Evolutionary conservation across 2,329 filamentous ascomycete species (phyloP).

Genomic region (Epichloe uncinata): DNA sequence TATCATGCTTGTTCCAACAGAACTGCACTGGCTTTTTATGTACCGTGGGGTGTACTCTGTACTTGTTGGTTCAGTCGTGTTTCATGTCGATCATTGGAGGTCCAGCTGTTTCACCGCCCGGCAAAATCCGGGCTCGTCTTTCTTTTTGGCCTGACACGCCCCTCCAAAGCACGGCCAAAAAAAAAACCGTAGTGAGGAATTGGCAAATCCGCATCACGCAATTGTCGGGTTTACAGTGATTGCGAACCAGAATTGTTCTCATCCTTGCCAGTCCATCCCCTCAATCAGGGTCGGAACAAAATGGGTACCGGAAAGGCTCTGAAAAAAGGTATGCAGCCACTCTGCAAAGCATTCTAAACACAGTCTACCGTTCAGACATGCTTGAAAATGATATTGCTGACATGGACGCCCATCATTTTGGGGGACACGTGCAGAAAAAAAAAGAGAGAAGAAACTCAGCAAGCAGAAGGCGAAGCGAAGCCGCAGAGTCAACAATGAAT

Average conservation of each 20-base stretch:
- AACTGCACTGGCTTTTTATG: no score
- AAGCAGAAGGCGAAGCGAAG: slow-evolving; percentile 1
- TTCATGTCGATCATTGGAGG: neutral
- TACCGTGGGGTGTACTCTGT: no score
- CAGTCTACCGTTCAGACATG: neutral
- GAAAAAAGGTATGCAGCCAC: slow-evolving; percentile 1
- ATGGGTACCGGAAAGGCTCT: neutral
- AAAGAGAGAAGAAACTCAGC: neutral
- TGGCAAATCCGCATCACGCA: neutral
- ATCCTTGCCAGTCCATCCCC: neutral
- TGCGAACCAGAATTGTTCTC: neutral
- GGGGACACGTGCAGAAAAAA: neutral
- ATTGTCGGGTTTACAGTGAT: no score
- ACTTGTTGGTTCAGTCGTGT: no score
- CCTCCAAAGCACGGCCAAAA: neutral
- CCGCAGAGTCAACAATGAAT: slow-evolving; percentile 21
- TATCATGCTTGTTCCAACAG: no score
- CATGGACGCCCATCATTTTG: no score
- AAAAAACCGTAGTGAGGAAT: neutral
- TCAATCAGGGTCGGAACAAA: neutral
- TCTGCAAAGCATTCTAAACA: neutral
- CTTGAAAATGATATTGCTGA: neutral
- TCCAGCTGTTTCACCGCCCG: slow-evolving; percentile 5
- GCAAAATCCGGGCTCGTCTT: slow-evolving; percentile 1
- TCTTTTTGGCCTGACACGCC: neutral